These are phyloP conservation scores for Eleusine coracana DNA, from an alignment of 176 grass and related monocot genomes.

Conservation along the genomic window DNA sequence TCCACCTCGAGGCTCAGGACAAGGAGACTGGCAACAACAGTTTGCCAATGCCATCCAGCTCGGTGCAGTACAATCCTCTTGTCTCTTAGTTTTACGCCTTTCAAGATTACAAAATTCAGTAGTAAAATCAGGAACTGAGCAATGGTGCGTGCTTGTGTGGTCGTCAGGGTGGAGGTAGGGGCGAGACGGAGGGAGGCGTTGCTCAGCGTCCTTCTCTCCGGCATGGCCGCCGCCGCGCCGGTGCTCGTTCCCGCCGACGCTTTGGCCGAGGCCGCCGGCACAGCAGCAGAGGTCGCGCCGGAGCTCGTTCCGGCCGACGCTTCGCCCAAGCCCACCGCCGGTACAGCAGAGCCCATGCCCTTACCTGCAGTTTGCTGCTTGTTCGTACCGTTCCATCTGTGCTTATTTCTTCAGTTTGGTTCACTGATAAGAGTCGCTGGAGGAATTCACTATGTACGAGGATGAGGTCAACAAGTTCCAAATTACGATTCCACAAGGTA, in stretches of 20 bases:
- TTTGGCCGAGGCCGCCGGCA: neutral
- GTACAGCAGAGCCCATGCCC: neutral
- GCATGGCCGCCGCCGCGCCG: constrained; percentile 17
- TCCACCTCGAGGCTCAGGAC: neutral
- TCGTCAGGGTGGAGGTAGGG: neutral
- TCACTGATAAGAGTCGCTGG: constrained; percentile 49
- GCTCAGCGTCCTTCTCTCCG: constrained; percentile 53
- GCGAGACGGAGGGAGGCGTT: constrained; percentile 62
- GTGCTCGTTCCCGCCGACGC: neutral
- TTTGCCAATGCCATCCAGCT: constrained; percentile 25
- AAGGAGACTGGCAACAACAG: neutral
- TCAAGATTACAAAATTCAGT: neutral
- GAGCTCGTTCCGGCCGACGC: neutral
- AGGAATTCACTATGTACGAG: constrained; percentile 64
- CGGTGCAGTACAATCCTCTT: neutral
- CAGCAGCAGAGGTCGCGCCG: no score
- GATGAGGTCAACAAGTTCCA: constrained; percentile 75
- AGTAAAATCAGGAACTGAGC: neutral
- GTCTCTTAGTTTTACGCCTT: neutral
- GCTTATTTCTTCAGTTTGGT: neutral
- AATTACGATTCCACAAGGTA: constrained; percentile 76
- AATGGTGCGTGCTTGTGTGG: neutral
- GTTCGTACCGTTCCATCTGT: neutral
- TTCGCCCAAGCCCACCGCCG: no score
- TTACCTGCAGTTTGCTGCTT: neutral